Evolutionary conservation across 495 filamentous ascomycete species (phyloP).

Genomic region (Pseudotulostoma volvatum): DNA sequence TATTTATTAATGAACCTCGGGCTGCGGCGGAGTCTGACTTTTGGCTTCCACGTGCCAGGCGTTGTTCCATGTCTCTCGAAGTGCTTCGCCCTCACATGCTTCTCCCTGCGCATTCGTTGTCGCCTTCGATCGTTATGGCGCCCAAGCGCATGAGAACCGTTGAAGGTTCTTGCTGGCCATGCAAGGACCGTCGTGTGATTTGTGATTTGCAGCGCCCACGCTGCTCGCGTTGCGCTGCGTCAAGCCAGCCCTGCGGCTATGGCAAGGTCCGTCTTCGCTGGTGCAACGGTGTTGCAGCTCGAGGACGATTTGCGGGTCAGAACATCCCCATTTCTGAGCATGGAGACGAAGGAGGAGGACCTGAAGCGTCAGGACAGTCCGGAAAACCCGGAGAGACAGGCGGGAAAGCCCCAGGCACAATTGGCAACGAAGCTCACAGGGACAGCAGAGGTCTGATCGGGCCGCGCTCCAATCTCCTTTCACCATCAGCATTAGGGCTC

Average conservation of each 20-base stretch:
- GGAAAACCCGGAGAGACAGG: neutral
- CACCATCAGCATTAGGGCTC: neutral
- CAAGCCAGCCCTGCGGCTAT: conserved; percentile 19
- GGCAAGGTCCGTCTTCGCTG: conserved; percentile 21
- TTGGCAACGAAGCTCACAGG: neutral
- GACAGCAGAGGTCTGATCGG: too few species aligned
- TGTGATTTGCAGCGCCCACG: conserved; percentile 17
- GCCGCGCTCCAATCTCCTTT: too few species aligned
- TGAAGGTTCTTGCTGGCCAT: conserved; percentile 23
- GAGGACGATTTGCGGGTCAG: conserved; percentile 16
- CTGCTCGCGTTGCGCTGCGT: conserved; percentile 18
- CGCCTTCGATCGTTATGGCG: conserved; percentile 6
- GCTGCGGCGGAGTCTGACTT: too few species aligned
- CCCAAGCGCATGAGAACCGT: conserved; percentile 19
- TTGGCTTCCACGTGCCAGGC: too few species aligned
- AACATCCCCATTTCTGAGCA: conserved; percentile 13
- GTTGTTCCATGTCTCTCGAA: neutral
- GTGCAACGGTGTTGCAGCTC: conserved; percentile 14
- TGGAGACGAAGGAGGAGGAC: conserved; percentile 4
- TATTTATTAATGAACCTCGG: too few species aligned
- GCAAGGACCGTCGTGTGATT: conserved; percentile 23
- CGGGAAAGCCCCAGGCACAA: neutral
- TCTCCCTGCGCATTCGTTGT: neutral
- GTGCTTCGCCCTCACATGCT: neutral
- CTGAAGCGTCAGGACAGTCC: neutral